These are phyloP conservation scores for Nothopassalora personata DNA, from an alignment of 2,329 filamentous ascomycete genomes.

Conservation along the genomic window DNA sequence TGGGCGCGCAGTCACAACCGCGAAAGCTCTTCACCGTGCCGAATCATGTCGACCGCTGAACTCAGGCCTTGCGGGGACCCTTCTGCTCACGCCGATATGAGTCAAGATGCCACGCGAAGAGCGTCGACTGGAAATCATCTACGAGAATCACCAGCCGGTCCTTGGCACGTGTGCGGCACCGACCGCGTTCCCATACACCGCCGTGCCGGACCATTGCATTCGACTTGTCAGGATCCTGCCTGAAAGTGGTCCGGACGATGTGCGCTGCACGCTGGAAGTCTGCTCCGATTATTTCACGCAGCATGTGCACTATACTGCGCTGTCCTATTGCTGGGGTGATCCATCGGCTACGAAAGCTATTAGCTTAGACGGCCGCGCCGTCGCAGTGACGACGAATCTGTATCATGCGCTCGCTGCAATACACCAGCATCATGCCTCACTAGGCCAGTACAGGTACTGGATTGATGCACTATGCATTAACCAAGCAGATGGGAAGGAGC, in stretches of 20 bases:
- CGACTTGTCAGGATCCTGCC: not conserved
- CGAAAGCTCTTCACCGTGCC: too few species aligned
- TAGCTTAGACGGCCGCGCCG: not conserved
- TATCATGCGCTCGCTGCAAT: not conserved
- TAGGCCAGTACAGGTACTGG: not conserved
- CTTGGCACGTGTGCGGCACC: too few species aligned
- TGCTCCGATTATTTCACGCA: not conserved
- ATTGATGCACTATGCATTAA: slow-evolving; percentile 4
- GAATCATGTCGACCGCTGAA: too few species aligned
- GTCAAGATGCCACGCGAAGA: too few species aligned
- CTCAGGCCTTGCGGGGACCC: too few species aligned
- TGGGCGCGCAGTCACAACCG: too few species aligned
- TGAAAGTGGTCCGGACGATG: not conserved
- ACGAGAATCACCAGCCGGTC: too few species aligned
- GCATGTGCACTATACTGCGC: not conserved
- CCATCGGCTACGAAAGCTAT: not conserved
- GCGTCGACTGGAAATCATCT: too few species aligned
- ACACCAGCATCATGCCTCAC: not conserved
- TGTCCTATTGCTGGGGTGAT: slow-evolving; percentile 1
- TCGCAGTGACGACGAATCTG: not conserved
- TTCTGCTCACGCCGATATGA: too few species aligned
- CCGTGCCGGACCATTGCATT: not conserved
- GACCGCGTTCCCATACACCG: too few species aligned
- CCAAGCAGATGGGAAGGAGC: not conserved
- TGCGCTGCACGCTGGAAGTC: not conserved